phyloP scores from a whole-genome alignment of 257 asterid species.

The Prunella vulgaris region DNA sequence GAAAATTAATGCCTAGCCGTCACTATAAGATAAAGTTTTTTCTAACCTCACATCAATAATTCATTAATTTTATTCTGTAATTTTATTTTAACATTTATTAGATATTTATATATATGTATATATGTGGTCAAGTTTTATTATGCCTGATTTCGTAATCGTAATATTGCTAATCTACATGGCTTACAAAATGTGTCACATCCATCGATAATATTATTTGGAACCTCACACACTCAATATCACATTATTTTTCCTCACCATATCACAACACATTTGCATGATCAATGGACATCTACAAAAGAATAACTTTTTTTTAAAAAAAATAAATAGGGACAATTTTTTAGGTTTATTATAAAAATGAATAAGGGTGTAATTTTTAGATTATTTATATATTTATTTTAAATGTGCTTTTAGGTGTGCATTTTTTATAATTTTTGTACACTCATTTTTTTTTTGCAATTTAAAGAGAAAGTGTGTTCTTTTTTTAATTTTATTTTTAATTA shows the following conservation, averaged over 20 bases:
- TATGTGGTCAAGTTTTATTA: conserved; percentile 4
- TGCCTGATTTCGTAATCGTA: neutral
- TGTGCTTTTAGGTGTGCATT: too few relatives aligned
- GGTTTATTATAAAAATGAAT: too few relatives aligned
- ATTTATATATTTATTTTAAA: too few relatives aligned
- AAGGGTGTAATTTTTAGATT: too few relatives aligned
- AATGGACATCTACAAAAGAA: too few relatives aligned
- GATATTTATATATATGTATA: neutral
- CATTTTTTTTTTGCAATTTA: too few relatives aligned
- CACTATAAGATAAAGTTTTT: neutral
- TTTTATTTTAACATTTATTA: neutral
- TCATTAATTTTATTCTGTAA: conserved; percentile 10
- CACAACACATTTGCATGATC: neutral
- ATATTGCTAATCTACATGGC: neutral
- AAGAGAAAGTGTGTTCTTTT: too few relatives aligned
- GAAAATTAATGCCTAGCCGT: neutral
- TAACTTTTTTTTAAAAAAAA: too few relatives aligned
- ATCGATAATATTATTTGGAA: neutral
- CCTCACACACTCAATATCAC: neutral
- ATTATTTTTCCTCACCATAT: neutral
- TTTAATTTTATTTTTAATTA: too few relatives aligned
- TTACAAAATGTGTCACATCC: neutral
- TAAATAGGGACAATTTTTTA: too few relatives aligned
- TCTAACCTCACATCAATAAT: neutral
- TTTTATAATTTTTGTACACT: too few relatives aligned